A percentile compares a stretch with the other conserved stretches of the same genome.
Evolutionary conservation across 768 basidiomycete genomes (phyloP).

Genomic region (Suillus ampliporus): DNA sequence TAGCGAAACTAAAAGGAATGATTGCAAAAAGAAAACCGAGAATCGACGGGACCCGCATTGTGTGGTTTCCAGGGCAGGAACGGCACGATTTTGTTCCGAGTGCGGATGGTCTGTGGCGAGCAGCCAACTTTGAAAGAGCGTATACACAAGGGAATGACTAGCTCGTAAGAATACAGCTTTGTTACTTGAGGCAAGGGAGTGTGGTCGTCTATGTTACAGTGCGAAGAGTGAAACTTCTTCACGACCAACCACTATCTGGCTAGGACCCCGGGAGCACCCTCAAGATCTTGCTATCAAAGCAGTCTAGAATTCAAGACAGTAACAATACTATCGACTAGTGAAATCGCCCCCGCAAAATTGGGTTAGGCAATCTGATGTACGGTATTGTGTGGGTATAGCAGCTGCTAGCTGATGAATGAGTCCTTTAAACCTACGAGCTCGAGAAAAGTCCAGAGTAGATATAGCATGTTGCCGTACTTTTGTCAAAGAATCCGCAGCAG

Average conservation of each 20-base stretch:
- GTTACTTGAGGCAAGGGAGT: slow-evolving; percentile 2
- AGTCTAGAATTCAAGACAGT: slow-evolving; percentile 12
- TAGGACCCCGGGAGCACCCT: slow-evolving; percentile 10
- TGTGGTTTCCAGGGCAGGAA: background rate
- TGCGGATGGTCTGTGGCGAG: slow-evolving; percentile 3
- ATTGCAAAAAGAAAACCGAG: slow-evolving; percentile 40
- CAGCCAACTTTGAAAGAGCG: slow-evolving; percentile 25
- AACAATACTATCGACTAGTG: slow-evolving; percentile 1
- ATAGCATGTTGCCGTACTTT: slow-evolving; percentile 25
- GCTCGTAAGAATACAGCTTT: slow-evolving; percentile 22
- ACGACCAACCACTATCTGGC: slow-evolving; percentile 1
- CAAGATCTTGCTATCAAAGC: slow-evolving; percentile 14
- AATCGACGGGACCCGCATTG: slow-evolving; percentile 33
- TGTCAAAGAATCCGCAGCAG: slow-evolving; percentile 10
- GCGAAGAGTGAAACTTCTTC: background rate
- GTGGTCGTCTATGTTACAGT: slow-evolving; percentile 9
- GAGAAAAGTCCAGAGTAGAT: slow-evolving; percentile 22
- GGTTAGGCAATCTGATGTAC: background rate
- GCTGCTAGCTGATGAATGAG: slow-evolving; percentile 16
- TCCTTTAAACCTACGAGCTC: slow-evolving; percentile 26
- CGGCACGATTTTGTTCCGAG: background rate
- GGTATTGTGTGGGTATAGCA: slow-evolving; percentile 33
- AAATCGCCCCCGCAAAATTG: background rate
- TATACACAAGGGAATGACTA: slow-evolving; percentile 24
- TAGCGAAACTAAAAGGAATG: slow-evolving; percentile 42